Conservation (phyloP, 2,329 filamentous ascomycete species). For the Monosporascus sp. region DNA sequence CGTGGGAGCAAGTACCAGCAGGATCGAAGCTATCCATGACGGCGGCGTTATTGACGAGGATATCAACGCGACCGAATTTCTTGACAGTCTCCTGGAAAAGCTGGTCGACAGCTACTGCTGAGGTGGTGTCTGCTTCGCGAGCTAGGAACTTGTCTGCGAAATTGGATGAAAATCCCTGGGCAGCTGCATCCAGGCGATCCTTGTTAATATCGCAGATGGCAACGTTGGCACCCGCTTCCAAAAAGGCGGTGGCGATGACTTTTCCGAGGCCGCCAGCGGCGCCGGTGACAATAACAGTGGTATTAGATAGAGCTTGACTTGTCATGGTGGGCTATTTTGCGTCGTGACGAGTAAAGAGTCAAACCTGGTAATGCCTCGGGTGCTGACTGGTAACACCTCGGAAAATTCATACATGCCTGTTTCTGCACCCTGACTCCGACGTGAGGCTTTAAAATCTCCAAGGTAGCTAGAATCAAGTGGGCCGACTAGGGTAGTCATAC, state of each 20-base stretch:
- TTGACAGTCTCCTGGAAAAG: constrained; percentile 5
- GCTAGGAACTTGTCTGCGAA: not conserved
- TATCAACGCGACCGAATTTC: constrained; percentile 13
- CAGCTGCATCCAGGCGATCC: not conserved
- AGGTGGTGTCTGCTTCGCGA: constrained; percentile 1
- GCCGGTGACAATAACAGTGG: not conserved
- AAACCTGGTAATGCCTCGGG: too few relatives aligned
- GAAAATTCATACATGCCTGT: too few relatives aligned
- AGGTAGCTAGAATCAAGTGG: too few relatives aligned
- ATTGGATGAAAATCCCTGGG: not conserved
- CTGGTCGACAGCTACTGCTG: constrained; percentile 7
- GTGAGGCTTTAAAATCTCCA: too few relatives aligned
- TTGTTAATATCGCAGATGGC: not conserved
- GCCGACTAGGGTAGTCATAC: too few relatives aligned
- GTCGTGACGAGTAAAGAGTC: too few relatives aligned
- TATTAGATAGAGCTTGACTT: not conserved
- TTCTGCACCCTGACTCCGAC: too few relatives aligned
- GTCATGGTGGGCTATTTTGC: not conserved
- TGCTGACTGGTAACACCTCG: too few relatives aligned
- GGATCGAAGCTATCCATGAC: constrained; percentile 30
- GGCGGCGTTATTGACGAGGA: constrained; percentile 11
- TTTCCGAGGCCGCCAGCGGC: not conserved
- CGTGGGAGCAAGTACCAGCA: constrained; percentile 39
- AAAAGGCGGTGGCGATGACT: not conserved
- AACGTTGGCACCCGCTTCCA: not conserved